Evolutionary conservation across 805 yeast genomes (phyloP).

Genomic region (Scheffersomyces amazonensis): DNA sequence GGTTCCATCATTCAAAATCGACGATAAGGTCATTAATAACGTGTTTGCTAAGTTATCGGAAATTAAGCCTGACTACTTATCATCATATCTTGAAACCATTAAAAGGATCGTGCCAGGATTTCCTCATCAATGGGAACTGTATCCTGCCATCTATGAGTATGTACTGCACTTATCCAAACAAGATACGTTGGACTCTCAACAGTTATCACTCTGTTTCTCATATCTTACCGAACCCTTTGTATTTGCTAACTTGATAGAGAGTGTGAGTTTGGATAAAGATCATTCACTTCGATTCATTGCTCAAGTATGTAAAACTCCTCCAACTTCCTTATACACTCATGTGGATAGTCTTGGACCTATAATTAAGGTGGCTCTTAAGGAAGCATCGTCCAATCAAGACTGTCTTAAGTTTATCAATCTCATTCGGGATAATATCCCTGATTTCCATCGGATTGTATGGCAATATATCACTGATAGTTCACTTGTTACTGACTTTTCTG

Average conservation of each 20-base stretch:
- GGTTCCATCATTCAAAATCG: no score
- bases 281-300: not conserved
- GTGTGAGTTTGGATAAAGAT: conserved; percentile 2
- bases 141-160: conserved; percentile 24
- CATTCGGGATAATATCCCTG: not conserved
- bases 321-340: not conserved
- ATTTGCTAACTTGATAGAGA: conserved; percentile 14
- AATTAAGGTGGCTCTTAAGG: not conserved
- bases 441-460: not conserved
- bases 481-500: not conserved
- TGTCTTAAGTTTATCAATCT: not conserved
- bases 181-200: conserved; percentile 14
- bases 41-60: no score
- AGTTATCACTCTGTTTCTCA: conserved; percentile 17
- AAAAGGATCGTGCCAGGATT: no score
- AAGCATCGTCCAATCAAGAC: not conserved
- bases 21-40: no score
- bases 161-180: conserved; percentile 28
- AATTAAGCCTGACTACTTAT: no score
- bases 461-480: not conserved
- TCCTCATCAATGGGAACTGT: conserved; percentile 5
- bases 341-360: not conserved
- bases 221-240: conserved; percentile 14
- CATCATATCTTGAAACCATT: no score
- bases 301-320: not conserved